These are phyloP conservation scores for Paramecium bursaria DNA, from an alignment of 73 alveolate genomes.

Conservation along the genomic window DNA sequence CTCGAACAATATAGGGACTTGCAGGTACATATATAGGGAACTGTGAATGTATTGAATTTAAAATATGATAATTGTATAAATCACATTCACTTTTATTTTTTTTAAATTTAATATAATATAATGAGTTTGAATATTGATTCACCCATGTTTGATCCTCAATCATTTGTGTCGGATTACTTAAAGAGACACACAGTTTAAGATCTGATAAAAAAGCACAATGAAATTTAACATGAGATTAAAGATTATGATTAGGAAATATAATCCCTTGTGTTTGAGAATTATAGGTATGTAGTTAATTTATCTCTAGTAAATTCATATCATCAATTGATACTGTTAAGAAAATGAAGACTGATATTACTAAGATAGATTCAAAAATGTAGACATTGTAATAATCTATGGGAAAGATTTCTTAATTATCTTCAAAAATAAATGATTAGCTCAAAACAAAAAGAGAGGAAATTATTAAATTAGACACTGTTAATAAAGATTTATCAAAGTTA, in stretches of 20 bases:
- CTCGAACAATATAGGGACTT: conserved; percentile 1
- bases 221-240: conserved; percentile 16
- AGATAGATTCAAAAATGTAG: conserved; percentile 50
- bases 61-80: not conserved
- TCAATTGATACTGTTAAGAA: conserved; percentile 55
- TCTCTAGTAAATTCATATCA: conserved; percentile 3
- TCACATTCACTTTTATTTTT: no score
- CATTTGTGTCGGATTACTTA: conserved; percentile 56
- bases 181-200: conserved; percentile 62
- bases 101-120: not conserved
- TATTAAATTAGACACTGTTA: conserved; percentile 49
- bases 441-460: conserved; percentile 62
- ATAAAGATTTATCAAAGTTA: conserved; percentile 46
- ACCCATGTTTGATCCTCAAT: conserved; percentile 51
- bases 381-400: conserved; percentile 46
- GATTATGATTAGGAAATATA: conserved; percentile 50
- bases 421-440: conserved; percentile 52
- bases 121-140: conserved; percentile 42
- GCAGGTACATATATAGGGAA: not conserved
- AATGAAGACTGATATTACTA: conserved; percentile 55
- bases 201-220: conserved; percentile 51
- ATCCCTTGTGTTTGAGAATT: conserved; percentile 49
- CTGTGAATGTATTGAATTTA: not conserved
- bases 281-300: no score
- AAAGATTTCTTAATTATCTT: conserved; percentile 44